phyloP scores from a whole-genome alignment of 306 rosid species.

The Dalbergia cochinchinensis region DNA sequence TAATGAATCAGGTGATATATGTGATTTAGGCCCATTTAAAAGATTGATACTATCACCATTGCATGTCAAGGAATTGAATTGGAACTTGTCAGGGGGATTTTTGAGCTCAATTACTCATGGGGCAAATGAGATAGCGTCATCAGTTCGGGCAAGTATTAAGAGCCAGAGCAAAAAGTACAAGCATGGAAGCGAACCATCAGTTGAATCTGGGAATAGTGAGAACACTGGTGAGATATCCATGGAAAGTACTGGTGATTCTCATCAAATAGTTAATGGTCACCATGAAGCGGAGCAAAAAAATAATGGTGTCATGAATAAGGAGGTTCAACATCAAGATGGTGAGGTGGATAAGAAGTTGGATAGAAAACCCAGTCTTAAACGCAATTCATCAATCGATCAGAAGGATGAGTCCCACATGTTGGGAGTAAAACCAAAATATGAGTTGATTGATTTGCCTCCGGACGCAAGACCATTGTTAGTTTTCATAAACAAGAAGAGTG shows the following conservation, averaged over 20 bases:
- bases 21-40: conserved; percentile 89
- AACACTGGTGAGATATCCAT: conserved; percentile 66
- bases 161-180: conserved; percentile 85
- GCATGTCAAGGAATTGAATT: conserved; percentile 72
- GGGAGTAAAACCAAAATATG: conserved; percentile 73
- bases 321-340: conserved; percentile 68
- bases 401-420: conserved; percentile 73
- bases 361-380: conserved; percentile 61
- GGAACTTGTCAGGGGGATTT: conserved; percentile 69
- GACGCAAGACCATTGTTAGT: conserved; percentile 96
- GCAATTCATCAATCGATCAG: conserved; percentile 64
- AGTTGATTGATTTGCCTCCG: conserved; percentile 81
- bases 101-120: conserved; percentile 96
- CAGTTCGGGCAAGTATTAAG: conserved; percentile 92
- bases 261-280: conserved; percentile 65
- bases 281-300: conserved; percentile 66
- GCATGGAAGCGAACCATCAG: conserved; percentile 66
- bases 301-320: conserved; percentile 59
- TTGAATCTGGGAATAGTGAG: conserved; percentile 72
- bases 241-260: conserved; percentile 76
- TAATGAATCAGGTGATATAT: conserved; percentile 88
- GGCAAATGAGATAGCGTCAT: conserved; percentile 96
- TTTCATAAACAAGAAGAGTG: conserved; percentile 98
- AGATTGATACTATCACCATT: conserved; percentile 91
- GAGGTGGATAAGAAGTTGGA: conserved; percentile 63